These are phyloP conservation scores for Silene conica DNA, from an alignment of 148 eudicot genomes.

Conservation along the genomic window DNA sequence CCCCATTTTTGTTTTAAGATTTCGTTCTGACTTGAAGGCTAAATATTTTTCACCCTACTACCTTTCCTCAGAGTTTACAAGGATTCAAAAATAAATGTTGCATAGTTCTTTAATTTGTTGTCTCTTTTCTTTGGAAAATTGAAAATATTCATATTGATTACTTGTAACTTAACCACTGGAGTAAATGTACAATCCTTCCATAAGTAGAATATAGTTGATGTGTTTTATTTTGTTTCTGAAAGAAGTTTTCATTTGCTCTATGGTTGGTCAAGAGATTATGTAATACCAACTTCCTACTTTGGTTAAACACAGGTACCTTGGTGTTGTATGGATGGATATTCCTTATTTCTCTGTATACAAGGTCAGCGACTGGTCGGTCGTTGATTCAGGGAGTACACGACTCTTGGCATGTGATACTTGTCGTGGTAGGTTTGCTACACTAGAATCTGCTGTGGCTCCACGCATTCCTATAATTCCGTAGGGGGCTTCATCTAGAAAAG, in stretches of 20 bases:
- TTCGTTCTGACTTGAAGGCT: neutral
- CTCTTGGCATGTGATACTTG: too few relatives aligned
- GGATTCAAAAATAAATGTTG: neutral
- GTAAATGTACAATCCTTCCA: too few relatives aligned
- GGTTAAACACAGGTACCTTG: slow-evolving; percentile 63
- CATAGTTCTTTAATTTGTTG: neutral
- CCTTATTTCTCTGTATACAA: too few relatives aligned
- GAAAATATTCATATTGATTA: neutral
- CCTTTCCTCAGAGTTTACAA: too few relatives aligned
- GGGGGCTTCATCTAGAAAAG: slow-evolving; percentile 88
- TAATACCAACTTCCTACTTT: slow-evolving; percentile 9
- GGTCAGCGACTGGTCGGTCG: too few relatives aligned
- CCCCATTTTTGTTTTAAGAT: neutral
- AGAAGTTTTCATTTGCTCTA: neutral
- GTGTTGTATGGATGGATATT: slow-evolving; percentile 96
- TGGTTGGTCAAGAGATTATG: neutral
- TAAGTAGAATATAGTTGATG: too few relatives aligned
- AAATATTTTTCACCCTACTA: neutral
- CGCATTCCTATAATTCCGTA: slow-evolving; percentile 75
- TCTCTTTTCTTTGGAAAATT: neutral
- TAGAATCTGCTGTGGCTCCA: too few relatives aligned
- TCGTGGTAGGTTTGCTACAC: too few relatives aligned
- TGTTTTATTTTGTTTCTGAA: neutral
- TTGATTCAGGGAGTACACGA: too few relatives aligned
- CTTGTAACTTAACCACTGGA: neutral